phyloP scores from a whole-genome alignment of 2,329 filamentous ascomycete species.

The Ampelomyces quisqualis region DNA sequence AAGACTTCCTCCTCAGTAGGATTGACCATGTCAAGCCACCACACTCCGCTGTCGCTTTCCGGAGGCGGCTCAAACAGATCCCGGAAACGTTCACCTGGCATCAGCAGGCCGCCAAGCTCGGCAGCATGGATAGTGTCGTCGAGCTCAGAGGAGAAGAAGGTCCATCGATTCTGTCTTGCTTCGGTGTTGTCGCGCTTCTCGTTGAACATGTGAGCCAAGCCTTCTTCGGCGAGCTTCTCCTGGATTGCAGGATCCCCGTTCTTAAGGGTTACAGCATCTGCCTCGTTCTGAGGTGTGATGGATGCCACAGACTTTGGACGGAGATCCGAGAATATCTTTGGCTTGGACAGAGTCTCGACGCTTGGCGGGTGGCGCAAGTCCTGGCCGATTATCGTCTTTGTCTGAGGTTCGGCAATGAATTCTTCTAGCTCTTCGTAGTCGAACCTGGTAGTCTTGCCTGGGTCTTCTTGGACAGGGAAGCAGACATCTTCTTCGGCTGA shows the following conservation, averaged over 20 bases:
- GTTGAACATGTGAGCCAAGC: constrained; percentile 37
- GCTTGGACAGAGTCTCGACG: constrained; percentile 48
- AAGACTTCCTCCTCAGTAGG: constrained; percentile 86
- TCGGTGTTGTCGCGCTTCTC: constrained; percentile 48
- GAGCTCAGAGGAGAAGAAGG: constrained; percentile 94
- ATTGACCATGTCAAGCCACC: constrained; percentile 95
- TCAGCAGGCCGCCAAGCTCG: constrained; percentile 81
- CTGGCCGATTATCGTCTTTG: constrained; percentile 50
- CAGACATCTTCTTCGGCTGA: constrained; percentile 86
- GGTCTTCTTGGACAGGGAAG: constrained; percentile 71
- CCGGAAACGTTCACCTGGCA: constrained; percentile 85
- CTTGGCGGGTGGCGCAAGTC: constrained; percentile 44
- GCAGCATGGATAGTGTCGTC: constrained; percentile 91
- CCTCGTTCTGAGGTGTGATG: constrained; percentile 41
- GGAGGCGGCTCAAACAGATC: constrained; percentile 76
- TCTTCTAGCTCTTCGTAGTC: constrained; percentile 94
- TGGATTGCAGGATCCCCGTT: constrained; percentile 39
- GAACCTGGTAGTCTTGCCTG: constrained; percentile 76
- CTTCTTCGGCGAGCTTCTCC: constrained; percentile 48
- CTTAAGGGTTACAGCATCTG: constrained; percentile 33
- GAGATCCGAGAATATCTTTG: constrained; percentile 63
- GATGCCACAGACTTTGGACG: constrained; percentile 48
- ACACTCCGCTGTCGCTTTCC: constrained; percentile 78
- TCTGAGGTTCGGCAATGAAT: constrained; percentile 68
- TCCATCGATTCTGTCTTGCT: constrained; percentile 71